Conservation (phyloP, 345 rosid species). For the Camelina neglecta region DNA sequence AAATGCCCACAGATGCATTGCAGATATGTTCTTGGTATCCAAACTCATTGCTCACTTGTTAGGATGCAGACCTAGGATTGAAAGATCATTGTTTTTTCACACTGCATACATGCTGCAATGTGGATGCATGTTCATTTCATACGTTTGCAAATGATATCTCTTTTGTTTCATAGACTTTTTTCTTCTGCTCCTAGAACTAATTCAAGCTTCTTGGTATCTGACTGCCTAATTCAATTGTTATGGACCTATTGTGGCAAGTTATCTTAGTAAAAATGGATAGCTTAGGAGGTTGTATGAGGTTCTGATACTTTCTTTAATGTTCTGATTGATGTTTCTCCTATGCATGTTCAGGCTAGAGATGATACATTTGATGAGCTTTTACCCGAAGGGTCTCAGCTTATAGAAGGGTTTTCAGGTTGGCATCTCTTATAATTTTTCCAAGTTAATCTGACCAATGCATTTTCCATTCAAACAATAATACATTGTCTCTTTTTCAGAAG, state of each 20-base stretch:
- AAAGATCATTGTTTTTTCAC: not conserved
- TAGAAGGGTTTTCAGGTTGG: slow-evolving; percentile 73
- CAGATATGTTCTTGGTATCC: not conserved
- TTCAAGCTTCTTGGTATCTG: not conserved
- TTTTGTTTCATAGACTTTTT: not conserved
- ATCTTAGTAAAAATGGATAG: slow-evolving; percentile 1
- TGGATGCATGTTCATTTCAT: not conserved
- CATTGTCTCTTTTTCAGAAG: slow-evolving; percentile 43
- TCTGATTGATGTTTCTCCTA: slow-evolving; percentile 22
- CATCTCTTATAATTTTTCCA: slow-evolving; percentile 21
- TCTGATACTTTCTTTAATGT: not conserved
- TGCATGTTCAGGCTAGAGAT: slow-evolving; percentile 63
- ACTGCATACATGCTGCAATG: not conserved
- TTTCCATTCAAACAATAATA: slow-evolving; percentile 12
- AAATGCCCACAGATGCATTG: not conserved
- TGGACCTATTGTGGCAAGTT: not conserved
- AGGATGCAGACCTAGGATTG: not conserved
- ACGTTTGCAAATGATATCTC: not conserved
- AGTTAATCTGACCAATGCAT: slow-evolving; percentile 22
- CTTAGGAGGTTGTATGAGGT: not conserved
- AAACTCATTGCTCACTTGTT: slow-evolving; percentile 9
- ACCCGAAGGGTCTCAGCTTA: slow-evolving; percentile 59
- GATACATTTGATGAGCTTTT: slow-evolving; percentile 63
- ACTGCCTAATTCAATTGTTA: not conserved
- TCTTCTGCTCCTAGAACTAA: slow-evolving; percentile 8